These are phyloP conservation scores for Claviceps digitariae DNA, from an alignment of 2,329 filamentous ascomycete species.

Conservation along the genomic window DNA sequence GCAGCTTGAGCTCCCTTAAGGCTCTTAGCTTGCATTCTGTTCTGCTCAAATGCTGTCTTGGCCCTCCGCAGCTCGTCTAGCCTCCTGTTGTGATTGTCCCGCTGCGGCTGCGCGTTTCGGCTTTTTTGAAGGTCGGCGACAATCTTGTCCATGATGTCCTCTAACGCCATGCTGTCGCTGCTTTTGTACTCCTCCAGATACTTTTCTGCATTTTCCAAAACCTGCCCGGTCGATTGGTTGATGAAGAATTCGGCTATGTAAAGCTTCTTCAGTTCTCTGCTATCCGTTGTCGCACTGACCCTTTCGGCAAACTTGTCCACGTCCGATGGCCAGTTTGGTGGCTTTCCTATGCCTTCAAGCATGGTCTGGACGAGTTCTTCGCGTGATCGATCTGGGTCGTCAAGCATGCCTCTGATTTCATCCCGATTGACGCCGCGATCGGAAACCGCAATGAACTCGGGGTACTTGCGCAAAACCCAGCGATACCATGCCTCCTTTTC, in stretches of 20 bases:
- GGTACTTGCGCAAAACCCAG: conserved; percentile 26
- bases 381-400: conserved; percentile 23
- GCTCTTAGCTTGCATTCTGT: conserved; percentile 24
- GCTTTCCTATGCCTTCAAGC: conserved; percentile 23
- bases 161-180: conserved; percentile 15
- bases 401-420: conserved; percentile 21
- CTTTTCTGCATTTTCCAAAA: conserved; percentile 19
- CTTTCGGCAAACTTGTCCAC: conserved; percentile 22
- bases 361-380: conserved; percentile 24
- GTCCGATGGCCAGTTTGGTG: conserved; percentile 17
- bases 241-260: conserved; percentile 30
- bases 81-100: conserved; percentile 24
- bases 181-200: conserved; percentile 26
- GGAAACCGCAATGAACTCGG: conserved; percentile 23
- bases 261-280: conserved; percentile 23
- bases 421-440: conserved; percentile 16
- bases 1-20: conserved; percentile 17
- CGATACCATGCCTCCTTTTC: conserved; percentile 42
- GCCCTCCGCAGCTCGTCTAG: conserved; percentile 34
- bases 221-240: conserved; percentile 18
- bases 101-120: conserved; percentile 19
- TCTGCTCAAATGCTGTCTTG: conserved; percentile 34
- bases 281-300: conserved; percentile 18
- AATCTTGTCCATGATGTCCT: conserved; percentile 22
- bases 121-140: conserved; percentile 18